Conservation (phyloP, 208 protist species). For the Porcisia hertigi region DNA sequence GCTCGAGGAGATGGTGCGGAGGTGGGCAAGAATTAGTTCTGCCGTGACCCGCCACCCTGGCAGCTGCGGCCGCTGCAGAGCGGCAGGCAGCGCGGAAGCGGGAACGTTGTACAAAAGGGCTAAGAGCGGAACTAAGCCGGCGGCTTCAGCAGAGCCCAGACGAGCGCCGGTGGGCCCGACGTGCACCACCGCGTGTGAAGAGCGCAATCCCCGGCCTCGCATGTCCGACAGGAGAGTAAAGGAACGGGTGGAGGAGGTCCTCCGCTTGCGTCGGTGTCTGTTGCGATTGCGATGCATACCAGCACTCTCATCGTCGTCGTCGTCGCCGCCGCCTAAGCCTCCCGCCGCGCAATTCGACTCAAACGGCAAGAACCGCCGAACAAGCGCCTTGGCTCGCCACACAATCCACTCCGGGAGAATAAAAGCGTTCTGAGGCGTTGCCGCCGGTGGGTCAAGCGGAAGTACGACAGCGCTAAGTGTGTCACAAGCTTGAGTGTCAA, state of each 20-base stretch:
- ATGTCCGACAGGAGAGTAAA: neutral
- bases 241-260: neutral
- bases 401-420: slow-evolving; percentile 36
- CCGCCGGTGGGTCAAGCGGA: neutral
- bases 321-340: neutral
- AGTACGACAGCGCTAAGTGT: neutral
- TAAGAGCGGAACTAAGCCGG: slow-evolving; percentile 14
- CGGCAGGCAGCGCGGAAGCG: slow-evolving; percentile 6
- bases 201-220: neutral
- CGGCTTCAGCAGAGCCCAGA: slow-evolving; percentile 3
- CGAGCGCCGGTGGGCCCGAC: neutral
- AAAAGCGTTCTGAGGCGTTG: slow-evolving; percentile 3
- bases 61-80: slow-evolving; percentile 6
- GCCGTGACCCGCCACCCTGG: slow-evolving; percentile 15
- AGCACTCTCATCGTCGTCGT: neutral
- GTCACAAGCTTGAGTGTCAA: neutral
- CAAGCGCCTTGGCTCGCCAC: slow-evolving; percentile 29
- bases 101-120: slow-evolving; percentile 16
- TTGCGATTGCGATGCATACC: neutral
- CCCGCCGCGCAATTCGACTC: neutral
- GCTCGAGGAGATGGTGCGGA: slow-evolving; percentile 13
- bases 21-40: slow-evolving; percentile 13
- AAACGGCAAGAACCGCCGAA: slow-evolving; percentile 23
- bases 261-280: neutral
- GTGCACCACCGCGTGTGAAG: too few species aligned